Base-by-base conservation (phyloP, 1,284 basidiomycete genomes). In the Stereum hirsutum region DNA sequence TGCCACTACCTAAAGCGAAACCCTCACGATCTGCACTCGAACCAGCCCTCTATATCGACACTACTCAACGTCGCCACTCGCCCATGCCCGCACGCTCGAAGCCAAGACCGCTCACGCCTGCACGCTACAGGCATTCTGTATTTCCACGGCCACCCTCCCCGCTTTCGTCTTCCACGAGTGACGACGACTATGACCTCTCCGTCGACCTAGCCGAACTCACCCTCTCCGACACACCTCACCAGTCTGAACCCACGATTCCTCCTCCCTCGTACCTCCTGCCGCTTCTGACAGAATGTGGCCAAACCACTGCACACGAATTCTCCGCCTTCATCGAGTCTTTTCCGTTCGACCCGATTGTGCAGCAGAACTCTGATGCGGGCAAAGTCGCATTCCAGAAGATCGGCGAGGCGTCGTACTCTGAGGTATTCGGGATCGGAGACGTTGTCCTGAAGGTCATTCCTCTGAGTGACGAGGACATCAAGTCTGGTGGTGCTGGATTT, bases 401-500 rank as follows among this genome's bases (percentile, higher is more conserved):
- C 42, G 95, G 94, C 36, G 95, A 99, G 64, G 95, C 95, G 10
- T 92, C 89, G 39, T 99, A 89, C 61, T 96, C 92, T 0, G 95
- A 99, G 58, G 96, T 99, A n/a, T 99, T 91, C 63, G 83, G 83
- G 4, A 80, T 93, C 39, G 80, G 81, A 1, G 76, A 83, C 51
- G 78, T 90, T 27, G 91, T 95, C 14, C 69, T 94, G 52, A 96
- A 96, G 65, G 73, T 95, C 39, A 81, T 96, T 20, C 89, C 89
- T 1, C 61, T 91, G 40, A 66, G 74, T 27, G 70, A 74, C 44
- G 82, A 82, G 52, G 82, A 81, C 53, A 52, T 53, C 39, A 55
- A 39, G 20, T 36, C 42, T 8, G 15, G 25, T 12, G 7, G 7
- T 19, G 49, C 49, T 23, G 42, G 46, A 20, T 21, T 31, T 8